Evolutionary conservation across 257 asterid genomes (phyloP).

Genomic region (Solanum pinnatisectum): DNA sequence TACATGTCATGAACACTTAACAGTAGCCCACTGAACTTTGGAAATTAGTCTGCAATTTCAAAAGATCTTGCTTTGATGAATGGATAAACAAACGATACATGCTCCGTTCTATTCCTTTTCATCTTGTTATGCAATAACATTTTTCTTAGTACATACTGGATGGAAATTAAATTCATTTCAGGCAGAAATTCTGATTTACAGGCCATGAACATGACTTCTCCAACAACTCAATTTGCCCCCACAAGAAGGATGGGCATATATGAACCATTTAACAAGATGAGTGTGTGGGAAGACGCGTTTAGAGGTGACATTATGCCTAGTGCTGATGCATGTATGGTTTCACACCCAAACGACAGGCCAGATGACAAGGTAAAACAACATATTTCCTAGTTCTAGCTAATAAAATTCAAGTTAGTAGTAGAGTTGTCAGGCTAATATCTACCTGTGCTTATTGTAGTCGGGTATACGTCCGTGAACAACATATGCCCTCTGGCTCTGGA

Average conservation of each 20-base stretch:
- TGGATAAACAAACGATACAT: not conserved
- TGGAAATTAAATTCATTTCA: not conserved
- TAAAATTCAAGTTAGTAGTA: not conserved
- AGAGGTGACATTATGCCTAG: conserved; percentile 44
- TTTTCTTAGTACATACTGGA: not conserved
- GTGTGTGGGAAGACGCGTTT: conserved; percentile 78
- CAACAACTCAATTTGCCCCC: conserved; percentile 62
- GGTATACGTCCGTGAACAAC: conserved; percentile 55
- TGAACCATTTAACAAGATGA: conserved; percentile 61
- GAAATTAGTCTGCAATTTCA: not conserved
- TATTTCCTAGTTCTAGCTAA: not conserved
- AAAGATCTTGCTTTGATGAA: not conserved
- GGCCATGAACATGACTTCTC: conserved; percentile 50
- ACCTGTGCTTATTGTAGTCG: conserved; percentile 14
- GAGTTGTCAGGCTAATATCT: not conserved
- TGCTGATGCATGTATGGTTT: conserved; percentile 25
- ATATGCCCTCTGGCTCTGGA: conserved; percentile 36
- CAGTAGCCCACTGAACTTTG: not conserved
- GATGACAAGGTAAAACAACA: conserved; percentile 47
- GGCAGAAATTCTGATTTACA: not conserved
- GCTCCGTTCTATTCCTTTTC: not conserved
- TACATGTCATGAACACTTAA: not conserved
- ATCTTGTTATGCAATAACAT: not conserved
- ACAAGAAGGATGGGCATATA: conserved; percentile 55
- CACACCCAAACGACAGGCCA: conserved; percentile 33